Base-by-base conservation (phyloP, 2,329 filamentous ascomycete species). In the Neofusicoccum umdonicola region DNA sequence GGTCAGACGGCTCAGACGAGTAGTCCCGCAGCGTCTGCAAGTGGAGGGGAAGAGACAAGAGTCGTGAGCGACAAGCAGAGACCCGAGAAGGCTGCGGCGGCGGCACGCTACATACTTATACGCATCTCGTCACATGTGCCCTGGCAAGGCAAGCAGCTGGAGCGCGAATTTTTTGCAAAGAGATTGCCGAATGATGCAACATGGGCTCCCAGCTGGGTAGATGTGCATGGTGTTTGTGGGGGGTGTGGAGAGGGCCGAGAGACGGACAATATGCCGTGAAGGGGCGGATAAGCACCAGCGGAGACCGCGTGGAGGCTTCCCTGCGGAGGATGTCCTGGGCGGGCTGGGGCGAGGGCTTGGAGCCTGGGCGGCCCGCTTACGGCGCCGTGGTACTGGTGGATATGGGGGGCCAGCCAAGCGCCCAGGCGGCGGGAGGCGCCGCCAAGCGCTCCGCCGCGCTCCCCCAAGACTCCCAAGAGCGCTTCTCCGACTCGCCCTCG, bases 381-480 rank as follows among this genome's bases (percentile, higher is more conserved):
- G 8, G 52, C 41, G 42, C n/a, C 9, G 42, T 15, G 56, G 42
- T 8, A 47, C 42, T 60, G 56, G 56, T 60, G 56, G 56, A 60
- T 19, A 35, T 45, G 35, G 41, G 22, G 41, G 27, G 7, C 17
- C 13, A n/a, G 54, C 54, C 54, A 57, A 57, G 54, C 37, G 54
- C 54, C 54, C 39, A 57, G 54, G 37, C 54, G 54, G 56, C 56
- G 56, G 41, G 41, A 57, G 41, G 41, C 41, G 56, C 27, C 27
- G 56, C 56, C 56, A 60, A 60, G 56, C 8, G 41, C 56, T 60
- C 56, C 56, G 56, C 56, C 41, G 56, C 56, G 56, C 56, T 60
- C 56, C 42, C 47, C 42, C 41, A 45, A 45, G 56, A 34, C 22
- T 4, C 31, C 52, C 56, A 60, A 60, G 56, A 47, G 41, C 41